These are phyloP conservation scores for Pseudozyma sp. DNA, from an alignment of 1,284 basidiomycete genomes.

Conservation along the genomic window DNA sequence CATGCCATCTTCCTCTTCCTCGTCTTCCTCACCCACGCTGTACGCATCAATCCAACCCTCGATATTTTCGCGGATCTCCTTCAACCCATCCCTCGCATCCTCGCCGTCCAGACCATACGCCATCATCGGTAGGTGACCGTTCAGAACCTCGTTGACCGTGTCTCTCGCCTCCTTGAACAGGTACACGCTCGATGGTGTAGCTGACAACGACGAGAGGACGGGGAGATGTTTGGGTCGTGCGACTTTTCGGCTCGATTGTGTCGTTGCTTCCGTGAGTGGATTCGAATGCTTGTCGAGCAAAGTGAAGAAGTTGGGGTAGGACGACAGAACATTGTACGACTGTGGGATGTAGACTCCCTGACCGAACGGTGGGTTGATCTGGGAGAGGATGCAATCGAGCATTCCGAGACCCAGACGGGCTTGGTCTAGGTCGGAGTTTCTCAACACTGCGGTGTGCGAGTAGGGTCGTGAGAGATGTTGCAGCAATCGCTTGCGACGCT, in stretches of 20 bases:
- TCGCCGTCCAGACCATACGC: constrained; percentile 52
- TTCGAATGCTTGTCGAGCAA: constrained; percentile 18
- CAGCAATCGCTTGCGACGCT: constrained; percentile 16
- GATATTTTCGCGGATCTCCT: constrained; percentile 59
- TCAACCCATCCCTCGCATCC: constrained; percentile 55
- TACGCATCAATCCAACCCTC: constrained; percentile 60
- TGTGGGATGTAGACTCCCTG: constrained; percentile 47
- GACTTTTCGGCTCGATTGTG: constrained; percentile 1
- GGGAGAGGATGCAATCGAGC: constrained; percentile 33
- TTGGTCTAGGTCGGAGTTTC: constrained; percentile 33
- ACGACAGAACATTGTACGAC: constrained; percentile 51
- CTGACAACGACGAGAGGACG: constrained; percentile 47
- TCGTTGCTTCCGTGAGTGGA: constrained; percentile 18
- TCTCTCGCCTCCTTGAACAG: constrained; percentile 38
- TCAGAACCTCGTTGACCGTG: constrained; percentile 43
- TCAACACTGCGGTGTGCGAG: constrained; percentile 31
- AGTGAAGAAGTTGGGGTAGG: constrained; percentile 53
- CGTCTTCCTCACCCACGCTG: constrained; percentile 25
- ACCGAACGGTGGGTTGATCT: constrained; percentile 34
- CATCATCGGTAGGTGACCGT: constrained; percentile 49
- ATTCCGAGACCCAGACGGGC: constrained; percentile 33
- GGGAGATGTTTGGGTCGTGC: constrained; percentile 30
- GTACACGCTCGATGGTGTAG: constrained; percentile 47
- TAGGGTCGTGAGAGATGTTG: constrained; percentile 31
- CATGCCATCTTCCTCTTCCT: constrained; percentile 46